Evolutionary conservation across 306 rosid species (phyloP).

Genomic region (Cucumis hystrix): DNA sequence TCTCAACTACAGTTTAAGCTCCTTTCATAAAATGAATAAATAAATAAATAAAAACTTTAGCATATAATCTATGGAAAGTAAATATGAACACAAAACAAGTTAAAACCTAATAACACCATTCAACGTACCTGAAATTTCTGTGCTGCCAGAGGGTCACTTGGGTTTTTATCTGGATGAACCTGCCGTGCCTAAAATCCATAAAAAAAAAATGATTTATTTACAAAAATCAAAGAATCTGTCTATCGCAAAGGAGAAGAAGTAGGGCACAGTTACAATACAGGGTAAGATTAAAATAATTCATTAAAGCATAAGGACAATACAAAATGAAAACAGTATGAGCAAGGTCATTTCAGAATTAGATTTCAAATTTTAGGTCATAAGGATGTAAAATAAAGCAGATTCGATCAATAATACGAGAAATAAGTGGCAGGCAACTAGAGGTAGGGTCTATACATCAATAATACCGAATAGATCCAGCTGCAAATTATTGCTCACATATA

Average conservation of each 20-base stretch:
- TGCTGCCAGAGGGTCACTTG: conserved; percentile 89
- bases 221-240: background rate
- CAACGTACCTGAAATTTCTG: conserved; percentile 71
- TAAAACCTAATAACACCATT: background rate
- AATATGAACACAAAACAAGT: background rate
- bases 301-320: background rate
- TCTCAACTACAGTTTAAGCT: background rate
- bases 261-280: background rate
- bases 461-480: background rate
- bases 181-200: conserved; percentile 59
- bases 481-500: background rate
- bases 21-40: background rate
- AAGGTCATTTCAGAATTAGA: no score
- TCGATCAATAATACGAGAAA: background rate
- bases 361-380: background rate
- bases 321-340: background rate
- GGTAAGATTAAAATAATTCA: background rate
- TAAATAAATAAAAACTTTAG: background rate
- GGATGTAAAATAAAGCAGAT: background rate
- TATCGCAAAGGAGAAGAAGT: background rate
- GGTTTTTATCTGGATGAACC: conserved; percentile 99
- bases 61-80: background rate
- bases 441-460: background rate
- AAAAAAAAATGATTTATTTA: background rate
- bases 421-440: background rate